Evolutionary conservation across 2,329 filamentous ascomycete species (phyloP).

Genomic region (Trichoderma afroharzianum): DNA sequence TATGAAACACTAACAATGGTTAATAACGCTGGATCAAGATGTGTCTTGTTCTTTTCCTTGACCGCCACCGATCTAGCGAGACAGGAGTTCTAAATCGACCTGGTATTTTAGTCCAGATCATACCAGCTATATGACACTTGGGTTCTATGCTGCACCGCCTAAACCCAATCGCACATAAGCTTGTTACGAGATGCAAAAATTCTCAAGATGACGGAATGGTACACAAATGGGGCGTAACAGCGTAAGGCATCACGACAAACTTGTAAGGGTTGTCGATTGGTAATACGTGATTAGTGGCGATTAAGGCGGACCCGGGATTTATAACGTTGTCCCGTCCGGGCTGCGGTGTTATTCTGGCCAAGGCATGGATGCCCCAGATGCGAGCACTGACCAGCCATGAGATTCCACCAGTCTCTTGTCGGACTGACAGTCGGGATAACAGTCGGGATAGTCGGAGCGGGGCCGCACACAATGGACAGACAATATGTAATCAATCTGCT

Average conservation of each 20-base stretch:
- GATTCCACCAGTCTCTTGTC: background rate
- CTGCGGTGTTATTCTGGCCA: background rate
- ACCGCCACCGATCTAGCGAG: too few relatives aligned
- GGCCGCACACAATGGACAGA: background rate
- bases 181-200: background rate
- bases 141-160: background rate
- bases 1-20: background rate
- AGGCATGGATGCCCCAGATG: background rate
- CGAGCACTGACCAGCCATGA: background rate
- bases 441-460: background rate
- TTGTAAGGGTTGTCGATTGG: background rate
- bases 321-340: background rate
- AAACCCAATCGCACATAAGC: background rate
- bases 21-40: background rate
- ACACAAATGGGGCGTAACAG: background rate
- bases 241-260: background rate
- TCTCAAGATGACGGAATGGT: background rate
- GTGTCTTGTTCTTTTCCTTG: background rate
- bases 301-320: background rate
- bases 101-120: background rate
- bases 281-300: background rate
- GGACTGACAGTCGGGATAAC: background rate
- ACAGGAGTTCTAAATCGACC: too few relatives aligned
- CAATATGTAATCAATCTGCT: background rate
- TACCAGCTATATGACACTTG: background rate